A percentile compares a stretch with the other conserved stretches of the same genome.
Conservation (phyloP, 768 basidiomycete genomes). For the Phanerodontia chrysosporium region DNA sequence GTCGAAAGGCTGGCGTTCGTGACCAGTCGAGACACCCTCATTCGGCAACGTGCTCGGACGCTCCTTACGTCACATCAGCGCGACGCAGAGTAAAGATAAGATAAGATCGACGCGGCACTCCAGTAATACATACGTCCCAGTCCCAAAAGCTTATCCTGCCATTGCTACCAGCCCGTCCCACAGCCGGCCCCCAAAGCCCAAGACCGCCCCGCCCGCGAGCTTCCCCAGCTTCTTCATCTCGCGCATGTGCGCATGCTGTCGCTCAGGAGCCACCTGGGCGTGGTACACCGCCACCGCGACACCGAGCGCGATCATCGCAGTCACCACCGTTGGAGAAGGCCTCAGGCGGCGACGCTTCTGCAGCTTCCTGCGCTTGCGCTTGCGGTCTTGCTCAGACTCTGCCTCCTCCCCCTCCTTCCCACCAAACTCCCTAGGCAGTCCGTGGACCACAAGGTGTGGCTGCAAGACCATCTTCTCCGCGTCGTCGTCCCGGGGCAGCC, state of each 20-base stretch:
- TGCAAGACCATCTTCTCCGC: conserved; percentile 58
- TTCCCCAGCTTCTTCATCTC: conserved; percentile 20
- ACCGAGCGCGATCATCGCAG: conserved; percentile 66
- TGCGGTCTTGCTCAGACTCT: conserved; percentile 9
- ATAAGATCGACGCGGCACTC: background rate
- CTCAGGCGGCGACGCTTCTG: conserved; percentile 26
- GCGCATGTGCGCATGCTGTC: conserved; percentile 8
- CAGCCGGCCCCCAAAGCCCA: conserved; percentile 22
- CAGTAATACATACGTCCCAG: background rate
- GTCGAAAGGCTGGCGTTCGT: background rate
- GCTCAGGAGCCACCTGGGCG: conserved; percentile 12
- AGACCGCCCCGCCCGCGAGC: conserved; percentile 19
- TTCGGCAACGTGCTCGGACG: conserved; percentile 10
- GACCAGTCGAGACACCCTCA: background rate
- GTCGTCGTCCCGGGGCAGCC: conserved; percentile 47
- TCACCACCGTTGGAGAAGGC: conserved; percentile 34
- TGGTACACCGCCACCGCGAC: conserved; percentile 56
- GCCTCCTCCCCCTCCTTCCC: conserved; percentile 20
- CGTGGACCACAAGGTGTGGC: conserved; percentile 56
- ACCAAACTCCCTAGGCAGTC: conserved; percentile 22
- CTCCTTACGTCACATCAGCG: conserved; percentile 1
- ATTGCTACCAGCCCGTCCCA: conserved; percentile 17
- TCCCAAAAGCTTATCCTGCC: background rate
- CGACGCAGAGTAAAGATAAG: conserved; percentile 2
- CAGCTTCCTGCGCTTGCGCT: conserved; percentile 31